Evolutionary conservation across 768 basidiomycete species (phyloP).

Genomic region (Trametes meyenii): DNA sequence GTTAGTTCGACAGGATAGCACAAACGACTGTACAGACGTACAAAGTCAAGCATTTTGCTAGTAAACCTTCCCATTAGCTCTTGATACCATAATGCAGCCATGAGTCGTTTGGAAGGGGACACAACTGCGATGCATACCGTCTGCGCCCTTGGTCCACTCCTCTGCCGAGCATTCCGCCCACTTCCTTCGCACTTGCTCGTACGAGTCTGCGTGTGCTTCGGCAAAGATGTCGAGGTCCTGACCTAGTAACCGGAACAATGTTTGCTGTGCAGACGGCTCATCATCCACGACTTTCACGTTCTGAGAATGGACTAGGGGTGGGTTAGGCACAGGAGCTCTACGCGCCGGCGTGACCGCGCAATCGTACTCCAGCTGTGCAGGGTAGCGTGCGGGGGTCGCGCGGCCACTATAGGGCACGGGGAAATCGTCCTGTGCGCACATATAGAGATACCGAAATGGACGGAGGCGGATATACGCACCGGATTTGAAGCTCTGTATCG

Average conservation of each 20-base stretch:
- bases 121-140: constrained; percentile 39
- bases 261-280: constrained; percentile 13
- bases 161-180: constrained; percentile 55
- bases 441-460: not conserved
- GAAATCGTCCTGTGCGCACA: constrained; percentile 15
- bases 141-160: constrained; percentile 58
- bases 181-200: constrained; percentile 46
- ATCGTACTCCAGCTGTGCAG: not conserved
- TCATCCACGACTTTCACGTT: not conserved
- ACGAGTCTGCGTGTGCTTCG: constrained; percentile 44
- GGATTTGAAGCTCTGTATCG: constrained; percentile 22
- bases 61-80: constrained; percentile 48
- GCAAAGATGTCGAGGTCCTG: constrained; percentile 47
- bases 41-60: constrained; percentile 51
- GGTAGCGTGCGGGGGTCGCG: constrained; percentile 1
- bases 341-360: not conserved
- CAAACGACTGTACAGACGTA: constrained; percentile 34
- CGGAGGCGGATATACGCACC: constrained; percentile 3
- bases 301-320: not conserved
- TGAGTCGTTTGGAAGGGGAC: too few species aligned
- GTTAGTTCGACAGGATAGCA: not conserved
- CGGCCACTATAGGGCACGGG: not conserved
- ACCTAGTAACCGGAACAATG: constrained; percentile 45
- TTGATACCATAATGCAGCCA: constrained; percentile 28
- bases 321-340: not conserved